A percentile compares a stretch with the other conserved stretches of the same genome.
Evolutionary conservation across 768 basidiomycete species (phyloP).

Genomic region (Macrocybe gigantea): DNA sequence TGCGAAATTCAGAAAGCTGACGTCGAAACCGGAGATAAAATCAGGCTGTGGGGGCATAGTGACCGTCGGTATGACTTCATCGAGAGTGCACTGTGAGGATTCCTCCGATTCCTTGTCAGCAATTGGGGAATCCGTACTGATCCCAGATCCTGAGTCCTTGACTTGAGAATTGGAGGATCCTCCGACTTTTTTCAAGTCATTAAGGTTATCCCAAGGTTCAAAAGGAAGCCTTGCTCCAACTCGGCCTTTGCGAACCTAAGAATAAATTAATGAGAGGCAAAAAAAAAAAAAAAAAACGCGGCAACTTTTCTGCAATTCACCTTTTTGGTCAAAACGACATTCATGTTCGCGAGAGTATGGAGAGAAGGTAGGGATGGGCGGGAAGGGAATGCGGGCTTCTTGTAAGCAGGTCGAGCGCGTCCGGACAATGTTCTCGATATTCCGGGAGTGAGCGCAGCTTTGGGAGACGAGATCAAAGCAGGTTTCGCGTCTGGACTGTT

Average conservation of each 20-base stretch:
- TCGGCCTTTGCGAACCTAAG: constrained; percentile 44
- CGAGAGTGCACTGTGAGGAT: no score
- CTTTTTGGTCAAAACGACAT: constrained; percentile 39
- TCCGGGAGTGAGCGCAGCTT: constrained; percentile 5
- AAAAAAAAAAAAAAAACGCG: constrained; percentile 1
- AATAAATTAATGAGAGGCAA: neutral
- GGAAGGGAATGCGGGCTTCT: constrained; percentile 40
- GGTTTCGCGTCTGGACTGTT: constrained; percentile 7
- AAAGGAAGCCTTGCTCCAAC: constrained; percentile 47
- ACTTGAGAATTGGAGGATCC: constrained; percentile 8
- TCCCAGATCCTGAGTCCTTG: no score
- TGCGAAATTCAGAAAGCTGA: constrained; percentile 14
- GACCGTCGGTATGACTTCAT: no score
- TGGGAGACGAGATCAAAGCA: constrained; percentile 11
- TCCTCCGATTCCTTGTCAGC: no score
- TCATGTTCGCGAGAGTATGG: constrained; percentile 43
- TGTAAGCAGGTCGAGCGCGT: constrained; percentile 31
- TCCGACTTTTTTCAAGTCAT: constrained; percentile 11
- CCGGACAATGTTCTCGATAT: constrained; percentile 13
- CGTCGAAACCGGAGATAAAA: constrained; percentile 12
- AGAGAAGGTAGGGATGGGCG: constrained; percentile 50
- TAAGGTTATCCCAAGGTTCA: constrained; percentile 48
- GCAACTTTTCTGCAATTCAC: constrained; percentile 18
- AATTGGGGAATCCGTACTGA: no score
- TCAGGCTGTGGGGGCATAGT: constrained; percentile 7